Evolutionary conservation across 257 asterid genomes (phyloP).

Genomic region (Fraxinus anomala): DNA sequence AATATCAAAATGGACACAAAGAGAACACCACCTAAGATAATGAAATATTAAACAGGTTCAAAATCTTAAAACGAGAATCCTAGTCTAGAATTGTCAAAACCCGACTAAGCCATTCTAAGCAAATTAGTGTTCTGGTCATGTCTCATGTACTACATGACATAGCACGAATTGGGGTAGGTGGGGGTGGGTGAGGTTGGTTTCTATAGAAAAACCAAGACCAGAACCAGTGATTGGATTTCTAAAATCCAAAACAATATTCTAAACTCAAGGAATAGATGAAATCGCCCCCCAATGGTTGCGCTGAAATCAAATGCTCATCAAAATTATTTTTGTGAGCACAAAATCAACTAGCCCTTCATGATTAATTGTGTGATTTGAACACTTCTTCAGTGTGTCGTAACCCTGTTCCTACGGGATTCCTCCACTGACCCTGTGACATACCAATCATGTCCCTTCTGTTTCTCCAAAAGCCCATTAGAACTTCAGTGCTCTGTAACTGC

Average conservation of each 20-base stretch:
- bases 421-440: background rate
- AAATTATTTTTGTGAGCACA: background rate
- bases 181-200: background rate
- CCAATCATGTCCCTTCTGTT: background rate
- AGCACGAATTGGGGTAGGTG: background rate
- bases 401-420: background rate
- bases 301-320: background rate
- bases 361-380: background rate
- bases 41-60: background rate
- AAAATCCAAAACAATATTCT: slow-evolving; percentile 1
- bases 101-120: background rate
- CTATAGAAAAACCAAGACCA: background rate
- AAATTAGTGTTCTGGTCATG: too few species aligned
- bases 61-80: background rate
- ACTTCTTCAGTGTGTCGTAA: background rate
- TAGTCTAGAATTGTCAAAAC: background rate
- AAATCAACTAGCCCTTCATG: background rate
- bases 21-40: too few species aligned
- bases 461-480: background rate
- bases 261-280: background rate
- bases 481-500: background rate
- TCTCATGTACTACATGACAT: background rate
- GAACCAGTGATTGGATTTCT: background rate
- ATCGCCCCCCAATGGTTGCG: background rate
- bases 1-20: too few species aligned